Evolutionary conservation across 2,329 filamentous ascomycete genomes (phyloP).

Genomic region (Seiridium unicorne): DNA sequence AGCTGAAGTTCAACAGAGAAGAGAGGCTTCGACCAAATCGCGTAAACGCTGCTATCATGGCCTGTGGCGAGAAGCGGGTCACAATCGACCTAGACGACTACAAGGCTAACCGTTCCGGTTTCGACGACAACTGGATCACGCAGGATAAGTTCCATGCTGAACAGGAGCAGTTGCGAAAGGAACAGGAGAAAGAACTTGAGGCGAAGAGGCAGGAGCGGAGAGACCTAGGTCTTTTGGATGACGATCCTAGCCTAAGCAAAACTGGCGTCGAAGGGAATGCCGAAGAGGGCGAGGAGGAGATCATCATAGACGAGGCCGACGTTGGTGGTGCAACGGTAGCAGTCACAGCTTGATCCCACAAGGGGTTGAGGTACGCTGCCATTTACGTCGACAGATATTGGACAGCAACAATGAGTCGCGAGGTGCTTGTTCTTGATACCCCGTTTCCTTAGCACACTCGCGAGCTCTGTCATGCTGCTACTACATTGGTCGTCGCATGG

Average conservation of each 20-base stretch:
- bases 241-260: constrained; percentile 40
- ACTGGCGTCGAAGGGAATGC: constrained; percentile 39
- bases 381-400: not conserved
- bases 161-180: constrained; percentile 37
- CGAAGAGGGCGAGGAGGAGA: constrained; percentile 8
- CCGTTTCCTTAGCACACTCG: constrained; percentile 15
- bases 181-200: constrained; percentile 44
- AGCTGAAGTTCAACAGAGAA: constrained; percentile 80
- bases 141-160: constrained; percentile 56
- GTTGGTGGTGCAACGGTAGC: not conserved
- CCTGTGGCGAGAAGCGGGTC: constrained; percentile 51
- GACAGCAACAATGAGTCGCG: constrained; percentile 12
- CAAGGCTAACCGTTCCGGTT: constrained; percentile 46
- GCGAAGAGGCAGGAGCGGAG: constrained; percentile 39
- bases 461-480: not conserved
- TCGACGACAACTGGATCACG: constrained; percentile 44
- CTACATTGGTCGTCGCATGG: not conserved
- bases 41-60: constrained; percentile 62
- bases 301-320: not conserved
- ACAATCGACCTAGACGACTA: constrained; percentile 62
- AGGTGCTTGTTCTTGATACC: constrained; percentile 23
- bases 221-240: constrained; percentile 29
- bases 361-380: not conserved
- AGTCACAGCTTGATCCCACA: not conserved
- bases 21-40: constrained; percentile 64